phyloP scores from a whole-genome alignment of 257 asterid species.

The Striga asiatica region DNA sequence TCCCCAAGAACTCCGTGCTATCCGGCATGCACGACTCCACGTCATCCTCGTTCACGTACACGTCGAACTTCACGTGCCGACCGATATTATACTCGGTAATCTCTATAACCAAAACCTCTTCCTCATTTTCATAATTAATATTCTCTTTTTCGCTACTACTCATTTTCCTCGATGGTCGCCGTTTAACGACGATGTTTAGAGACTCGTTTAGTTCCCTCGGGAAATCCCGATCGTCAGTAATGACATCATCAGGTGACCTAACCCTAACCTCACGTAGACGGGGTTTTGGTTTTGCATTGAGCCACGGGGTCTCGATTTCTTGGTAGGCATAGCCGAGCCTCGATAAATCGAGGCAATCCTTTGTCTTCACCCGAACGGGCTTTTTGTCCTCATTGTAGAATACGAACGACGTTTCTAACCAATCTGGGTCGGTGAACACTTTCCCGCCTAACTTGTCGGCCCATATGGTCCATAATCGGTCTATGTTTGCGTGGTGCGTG shows the following conservation, averaged over 20 bases:
- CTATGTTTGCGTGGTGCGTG: constrained; percentile 10
- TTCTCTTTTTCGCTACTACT: background rate
- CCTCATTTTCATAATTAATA: no score
- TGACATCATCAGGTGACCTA: background rate
- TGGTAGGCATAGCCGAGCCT: background rate
- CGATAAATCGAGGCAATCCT: background rate
- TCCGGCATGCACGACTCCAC: background rate
- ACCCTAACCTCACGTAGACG: background rate
- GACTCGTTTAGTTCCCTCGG: background rate
- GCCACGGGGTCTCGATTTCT: background rate
- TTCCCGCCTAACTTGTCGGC: background rate
- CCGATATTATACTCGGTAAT: background rate
- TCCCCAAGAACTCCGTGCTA: constrained; percentile 4
- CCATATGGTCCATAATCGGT: constrained; percentile 15
- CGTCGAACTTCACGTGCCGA: background rate
- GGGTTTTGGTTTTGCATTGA: background rate
- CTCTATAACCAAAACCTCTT: constrained; percentile 8
- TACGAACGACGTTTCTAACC: background rate
- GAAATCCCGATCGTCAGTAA: background rate
- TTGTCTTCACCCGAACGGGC: background rate
- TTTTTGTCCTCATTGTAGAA: constrained; percentile 6
- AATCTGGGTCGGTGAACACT: constrained; percentile 2
- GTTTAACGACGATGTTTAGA: background rate
- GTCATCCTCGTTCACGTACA: background rate
- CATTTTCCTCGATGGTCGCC: background rate